Base-by-base conservation (phyloP, 441 rosid genomes). In the Populus hybrid region DNA sequence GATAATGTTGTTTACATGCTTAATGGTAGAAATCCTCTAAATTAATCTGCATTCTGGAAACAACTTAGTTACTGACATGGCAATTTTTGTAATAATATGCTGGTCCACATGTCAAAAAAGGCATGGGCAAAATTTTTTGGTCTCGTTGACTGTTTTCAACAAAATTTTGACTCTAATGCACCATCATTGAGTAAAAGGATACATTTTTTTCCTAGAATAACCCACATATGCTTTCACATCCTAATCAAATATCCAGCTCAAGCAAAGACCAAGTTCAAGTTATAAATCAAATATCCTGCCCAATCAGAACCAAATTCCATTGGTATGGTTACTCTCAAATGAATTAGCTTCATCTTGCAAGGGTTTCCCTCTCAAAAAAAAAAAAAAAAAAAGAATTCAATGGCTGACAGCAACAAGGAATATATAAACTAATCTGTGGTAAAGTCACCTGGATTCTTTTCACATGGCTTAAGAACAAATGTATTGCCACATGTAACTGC, bases 401-500 rank as follows among this genome's bases (percentile, higher is more conserved):
- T 18, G 9, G 50, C 53, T 32, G 7, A 57, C n/a, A 75, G 21
- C 68, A 67, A 10, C 38, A 71, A 23, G n/a, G 28, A 40, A 40
- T 11, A 23, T 3, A 24, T 46, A 35, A 66, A 59, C 28, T 20
- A 28, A 10, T 10, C 6, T 9, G 9, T 11, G 6, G 21, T 36
- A 66, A 68, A 42, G 70, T 74, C 14, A 81, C 84, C 84, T 64
- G 76, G 84, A 71, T 70, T 78, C 69, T 81, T 70, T 67, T 73
- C 79, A 65, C 81, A 81, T 36, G 84, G 81, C 75, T 77, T 81
- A 30, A 30, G 32, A 30, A 30, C 32, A 30, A 30, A 30, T 30
- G 32, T 30, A 30, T 30, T 30, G 69, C 81, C 81, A 73, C 78
- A 78, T 20, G 79, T 73, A 70, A 81, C 70, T 42, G 84, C 81